Conservation (phyloP, 106 monocot species). For the Dioscorea dumetorum region DNA sequence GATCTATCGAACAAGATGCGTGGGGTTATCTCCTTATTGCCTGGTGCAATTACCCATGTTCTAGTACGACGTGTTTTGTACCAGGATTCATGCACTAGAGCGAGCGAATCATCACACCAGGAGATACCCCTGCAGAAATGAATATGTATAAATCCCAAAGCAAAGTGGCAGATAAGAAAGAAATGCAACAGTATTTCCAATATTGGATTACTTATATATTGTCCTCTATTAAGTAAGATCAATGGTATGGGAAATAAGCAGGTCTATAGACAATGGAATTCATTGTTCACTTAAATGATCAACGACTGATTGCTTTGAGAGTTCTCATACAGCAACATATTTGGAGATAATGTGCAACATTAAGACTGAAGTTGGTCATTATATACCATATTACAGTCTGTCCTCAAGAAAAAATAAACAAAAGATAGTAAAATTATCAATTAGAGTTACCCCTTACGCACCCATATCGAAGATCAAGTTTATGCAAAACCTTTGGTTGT, state of each 20-base stretch:
- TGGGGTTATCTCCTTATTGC: slow-evolving; percentile 52
- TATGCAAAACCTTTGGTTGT: slow-evolving; percentile 76
- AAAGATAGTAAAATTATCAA: too few species aligned
- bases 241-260: too few species aligned
- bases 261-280: background rate
- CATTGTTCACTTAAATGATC: background rate
- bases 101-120: slow-evolving; percentile 95
- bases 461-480: slow-evolving; percentile 99
- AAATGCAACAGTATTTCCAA: background rate
- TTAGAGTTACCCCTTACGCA: slow-evolving; percentile 23
- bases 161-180: background rate
- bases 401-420: too few species aligned
- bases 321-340: too few species aligned
- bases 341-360: too few species aligned
- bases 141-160: background rate
- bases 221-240: too few species aligned
- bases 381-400: too few species aligned
- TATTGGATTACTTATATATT: background rate
- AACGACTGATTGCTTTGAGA: background rate
- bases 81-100: slow-evolving; percentile 97
- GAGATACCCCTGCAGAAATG: slow-evolving; percentile 69
- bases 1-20: slow-evolving; percentile 96
- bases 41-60: slow-evolving; percentile 93
- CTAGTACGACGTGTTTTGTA: slow-evolving; percentile 88
- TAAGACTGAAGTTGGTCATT: too few species aligned